Base-by-base conservation (phyloP, 306 rosid species). In the Cicer pinnatifidum region DNA sequence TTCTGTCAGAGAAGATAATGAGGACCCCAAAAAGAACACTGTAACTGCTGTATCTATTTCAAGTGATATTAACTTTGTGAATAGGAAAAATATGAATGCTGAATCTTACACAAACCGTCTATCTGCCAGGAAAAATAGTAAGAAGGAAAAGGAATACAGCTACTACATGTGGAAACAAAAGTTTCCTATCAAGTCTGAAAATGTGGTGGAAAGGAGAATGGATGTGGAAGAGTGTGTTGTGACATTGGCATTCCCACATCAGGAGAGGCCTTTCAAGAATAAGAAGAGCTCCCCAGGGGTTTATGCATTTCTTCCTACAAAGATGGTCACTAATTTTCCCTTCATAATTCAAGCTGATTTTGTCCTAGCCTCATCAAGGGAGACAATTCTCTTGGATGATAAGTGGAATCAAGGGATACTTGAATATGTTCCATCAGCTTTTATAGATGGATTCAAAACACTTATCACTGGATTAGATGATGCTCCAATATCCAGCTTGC, bases 371-470 rank as follows among this genome's bases (percentile, higher is more conserved):
- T 89, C 97, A 16, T 91, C 96, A 28, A 83, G 97, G 68, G 97
- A 89, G 72, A 80, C 88, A 0, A 86, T 91, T 78, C 88, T 83
- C 50, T 67, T 87, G 23, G 96, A 85, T 73, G 75, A 83, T 80
- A 86, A 82, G 69, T 91, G 97, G 97, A 91, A 91, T 72, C 82
- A 81, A 75, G 96, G 91, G 43, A 91, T 91, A 70, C 90, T 91
- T n/a, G 75, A 81, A 2, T 83, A 89, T 40, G 84, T 91, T 78
- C 88, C 96, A 6, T 28, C 66, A 8, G 91, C 97, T 37, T 91
- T 89, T 69, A 52, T 79, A 61, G 68, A 80, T 71, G 97, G 92
- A 46, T 89, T 91, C 39, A 77, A 19, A 41, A 76, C 90, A 0
- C 82, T 89, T 41, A 84, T 89, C 17, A 80, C 65, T 50, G 23